Evolutionary conservation across 129 eudicot species (phyloP), one percentile per base, ranked within the genome.

Genomic region (Gnaphalium uliginosum): DNA sequence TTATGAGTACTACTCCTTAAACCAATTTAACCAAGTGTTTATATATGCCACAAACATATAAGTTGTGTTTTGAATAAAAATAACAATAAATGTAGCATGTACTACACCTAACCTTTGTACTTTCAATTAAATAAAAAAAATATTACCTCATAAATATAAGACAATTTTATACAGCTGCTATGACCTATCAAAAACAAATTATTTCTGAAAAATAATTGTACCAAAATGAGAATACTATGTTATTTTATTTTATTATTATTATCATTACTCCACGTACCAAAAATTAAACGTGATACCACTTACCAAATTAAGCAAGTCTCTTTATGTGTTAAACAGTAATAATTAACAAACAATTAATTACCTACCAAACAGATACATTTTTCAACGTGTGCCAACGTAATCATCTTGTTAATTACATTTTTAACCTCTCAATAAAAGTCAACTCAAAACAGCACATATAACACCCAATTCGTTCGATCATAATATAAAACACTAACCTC

Each of bases 401-500:
- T 72, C 83, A 65, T 24, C 68, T 18, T 4, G 15, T 21, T 46
- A 32, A 37, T 50, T 11, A 54, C 23, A 6, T 15, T 18, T 5
- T 79, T n/a, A 62, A 78, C 46, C 29, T 2, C 35, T 70, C 43
- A 10, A n/a, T 0, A 80, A 66, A 80, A 80, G 75, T 73, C 83
- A 80, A 80, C 83, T 17, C 29, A 53, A 27, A 19, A 6, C 4
- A 72, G 35, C 14, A 71, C 32, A 25, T 17, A 58, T 43, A 66
- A 17, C 59, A 58, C 15, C 9, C 66, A 54, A 53, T 9, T 19
- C 43, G 43, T 35, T 56, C 13, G 66, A 23, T 43, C 51, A 43
- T 43, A 13, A 29, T 25, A 24, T 14, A 17, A 61, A 26, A 26
- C 18, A 82, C 70, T 66, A 33, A 93, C 98, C 98, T 94, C 21